Evolutionary conservation across 768 basidiomycete genomes (phyloP).

Genomic region (Termitomyces sp.): DNA sequence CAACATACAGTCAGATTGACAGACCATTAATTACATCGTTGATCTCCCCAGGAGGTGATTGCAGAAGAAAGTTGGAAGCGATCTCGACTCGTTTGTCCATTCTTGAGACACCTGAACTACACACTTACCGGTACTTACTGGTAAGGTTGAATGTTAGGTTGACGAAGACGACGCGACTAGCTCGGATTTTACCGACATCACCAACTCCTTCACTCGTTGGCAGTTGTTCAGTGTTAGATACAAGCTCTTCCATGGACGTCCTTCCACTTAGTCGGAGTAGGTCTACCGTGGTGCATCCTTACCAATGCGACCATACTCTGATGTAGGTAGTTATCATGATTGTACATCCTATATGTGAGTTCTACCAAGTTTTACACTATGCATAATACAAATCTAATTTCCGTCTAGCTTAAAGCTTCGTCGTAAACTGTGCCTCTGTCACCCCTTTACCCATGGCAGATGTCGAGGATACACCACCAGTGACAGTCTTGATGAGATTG

Average conservation of each 20-base stretch:
- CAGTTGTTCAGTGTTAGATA: too few relatives aligned
- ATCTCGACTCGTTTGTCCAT: conserved; percentile 74
- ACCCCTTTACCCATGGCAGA: conserved; percentile 99
- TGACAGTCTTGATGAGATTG: conserved; percentile 90
- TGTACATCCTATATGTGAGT: neutral
- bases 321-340: neutral
- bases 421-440: conserved; percentile 81
- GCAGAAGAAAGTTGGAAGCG: conserved; percentile 78
- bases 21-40: conserved; percentile 92
- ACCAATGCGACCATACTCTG: neutral
- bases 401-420: conserved; percentile 29
- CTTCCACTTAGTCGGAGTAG: neutral
- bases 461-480: conserved; percentile 94
- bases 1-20: conserved; percentile 16
- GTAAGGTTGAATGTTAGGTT: neutral
- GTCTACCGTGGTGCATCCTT: too few relatives aligned
- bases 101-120: neutral
- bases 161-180: neutral
- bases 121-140: neutral
- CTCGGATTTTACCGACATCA: conserved; percentile 20
- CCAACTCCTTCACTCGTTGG: neutral
- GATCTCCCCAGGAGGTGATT: conserved; percentile 94
- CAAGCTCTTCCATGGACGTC: neutral
- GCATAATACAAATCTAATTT: conserved; percentile 8
- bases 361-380: conserved; percentile 5